phyloP scores from a whole-genome alignment of 2,329 filamentous ascomycete genomes.

The Davidsoniella neocaledoniae region DNA sequence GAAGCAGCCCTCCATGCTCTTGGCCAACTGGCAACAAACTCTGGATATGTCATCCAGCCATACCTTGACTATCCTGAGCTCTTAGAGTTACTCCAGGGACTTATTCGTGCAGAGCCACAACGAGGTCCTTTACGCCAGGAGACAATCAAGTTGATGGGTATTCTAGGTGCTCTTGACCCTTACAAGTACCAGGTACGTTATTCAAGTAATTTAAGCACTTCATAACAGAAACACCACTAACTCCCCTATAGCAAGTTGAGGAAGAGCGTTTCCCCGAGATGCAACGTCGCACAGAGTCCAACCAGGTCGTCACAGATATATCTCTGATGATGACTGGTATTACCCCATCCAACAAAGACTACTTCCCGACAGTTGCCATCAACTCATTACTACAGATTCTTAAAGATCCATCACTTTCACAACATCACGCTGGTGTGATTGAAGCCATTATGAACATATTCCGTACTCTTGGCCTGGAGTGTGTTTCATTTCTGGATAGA shows the following conservation, averaged over 20 bases:
- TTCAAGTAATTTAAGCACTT: neutral
- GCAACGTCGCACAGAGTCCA: slow-evolving; percentile 46
- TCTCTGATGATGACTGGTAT: slow-evolving; percentile 95
- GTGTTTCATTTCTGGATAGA: slow-evolving; percentile 81
- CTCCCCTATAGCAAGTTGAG: slow-evolving; percentile 48
- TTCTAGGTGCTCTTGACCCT: slow-evolving; percentile 83
- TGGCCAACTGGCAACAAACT: slow-evolving; percentile 85
- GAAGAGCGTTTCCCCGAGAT: slow-evolving; percentile 65
- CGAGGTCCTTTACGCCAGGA: slow-evolving; percentile 74
- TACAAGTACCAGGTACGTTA: slow-evolving; percentile 59
- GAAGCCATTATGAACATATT: slow-evolving; percentile 99
- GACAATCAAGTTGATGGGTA: slow-evolving; percentile 92
- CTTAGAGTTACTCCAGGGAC: slow-evolving; percentile 79
- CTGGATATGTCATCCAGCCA: slow-evolving; percentile 91
- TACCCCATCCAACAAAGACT: slow-evolving; percentile 93
- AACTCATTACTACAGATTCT: slow-evolving; percentile 86
- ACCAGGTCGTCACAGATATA: slow-evolving; percentile 63
- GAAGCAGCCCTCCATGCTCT: slow-evolving; percentile 82
- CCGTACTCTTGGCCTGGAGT: slow-evolving; percentile 86
- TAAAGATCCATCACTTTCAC: slow-evolving; percentile 73
- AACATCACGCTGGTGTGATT: slow-evolving; percentile 86
- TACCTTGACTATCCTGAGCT: slow-evolving; percentile 92
- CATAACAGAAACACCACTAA: slow-evolving; percentile 15
- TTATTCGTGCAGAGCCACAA: slow-evolving; percentile 78
- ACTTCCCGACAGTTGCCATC: slow-evolving; percentile 95